Conservation (phyloP, 148 eudicot genomes). For the Cornus controversa region DNA sequence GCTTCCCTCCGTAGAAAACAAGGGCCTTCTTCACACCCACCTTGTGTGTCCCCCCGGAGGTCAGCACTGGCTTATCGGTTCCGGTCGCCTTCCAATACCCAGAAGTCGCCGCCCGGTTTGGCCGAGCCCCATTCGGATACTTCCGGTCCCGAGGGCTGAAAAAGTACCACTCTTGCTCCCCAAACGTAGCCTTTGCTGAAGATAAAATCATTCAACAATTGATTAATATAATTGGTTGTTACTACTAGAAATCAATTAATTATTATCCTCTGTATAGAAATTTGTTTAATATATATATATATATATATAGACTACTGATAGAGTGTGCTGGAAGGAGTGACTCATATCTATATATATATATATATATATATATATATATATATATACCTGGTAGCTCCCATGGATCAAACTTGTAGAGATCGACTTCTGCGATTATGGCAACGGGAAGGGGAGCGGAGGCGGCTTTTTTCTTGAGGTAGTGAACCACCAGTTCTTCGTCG, state of each 20-base stretch:
- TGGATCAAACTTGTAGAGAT: conserved; percentile 54
- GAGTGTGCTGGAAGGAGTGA: too few relatives aligned
- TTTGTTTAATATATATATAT: not conserved
- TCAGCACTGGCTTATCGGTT: conserved; percentile 60
- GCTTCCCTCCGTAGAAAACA: conserved; percentile 66
- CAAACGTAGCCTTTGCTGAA: conserved; percentile 60
- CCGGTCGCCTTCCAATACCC: conserved; percentile 81
- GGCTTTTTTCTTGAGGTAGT: conserved; percentile 45
- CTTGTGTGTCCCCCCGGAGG: conserved; percentile 39
- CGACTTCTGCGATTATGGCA: conserved; percentile 51
- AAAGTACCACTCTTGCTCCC: conserved; percentile 72
- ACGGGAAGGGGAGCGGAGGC: conserved; percentile 50
- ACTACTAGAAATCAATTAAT: too few relatives aligned
- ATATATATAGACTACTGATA: too few relatives aligned
- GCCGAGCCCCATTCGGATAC: conserved; percentile 71
- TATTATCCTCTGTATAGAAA: too few relatives aligned
- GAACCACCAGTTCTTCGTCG: conserved; percentile 54
- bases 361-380: not conserved
- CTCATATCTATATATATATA: too few relatives aligned
- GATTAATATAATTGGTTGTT: too few relatives aligned
- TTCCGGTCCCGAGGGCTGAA: conserved; percentile 64
- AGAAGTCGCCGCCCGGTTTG: conserved; percentile 68
- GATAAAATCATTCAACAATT: not conserved
- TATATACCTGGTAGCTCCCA: conserved; percentile 55
- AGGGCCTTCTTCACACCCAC: conserved; percentile 68